A percentile compares a stretch with the other conserved stretches of the same genome.
These are phyloP conservation scores for Colletotrichum sp. DNA, from an alignment of 2,329 filamentous ascomycete genomes.

Conservation along the genomic window DNA sequence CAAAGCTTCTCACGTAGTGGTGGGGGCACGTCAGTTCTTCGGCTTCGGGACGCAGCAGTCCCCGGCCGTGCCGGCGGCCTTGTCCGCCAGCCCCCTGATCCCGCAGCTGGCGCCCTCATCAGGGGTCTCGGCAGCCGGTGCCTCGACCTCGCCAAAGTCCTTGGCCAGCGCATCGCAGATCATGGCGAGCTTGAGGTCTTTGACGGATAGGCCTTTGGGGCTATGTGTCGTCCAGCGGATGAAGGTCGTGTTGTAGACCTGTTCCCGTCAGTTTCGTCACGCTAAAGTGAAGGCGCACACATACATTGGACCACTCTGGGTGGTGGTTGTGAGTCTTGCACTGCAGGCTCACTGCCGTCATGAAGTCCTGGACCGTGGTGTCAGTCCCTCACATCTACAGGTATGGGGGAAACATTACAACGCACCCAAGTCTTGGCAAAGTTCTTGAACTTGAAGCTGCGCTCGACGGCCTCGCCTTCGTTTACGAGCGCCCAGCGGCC, in stretches of 20 bases:
- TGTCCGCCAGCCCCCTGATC: constrained; percentile 50
- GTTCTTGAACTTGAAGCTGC: constrained; percentile 67
- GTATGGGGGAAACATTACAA: constrained; percentile 10
- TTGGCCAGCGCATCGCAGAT: constrained; percentile 65
- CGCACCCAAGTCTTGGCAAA: constrained; percentile 70
- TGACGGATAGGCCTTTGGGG: constrained; percentile 67
- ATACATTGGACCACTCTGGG: constrained; percentile 77
- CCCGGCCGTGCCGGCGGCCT: constrained; percentile 48
- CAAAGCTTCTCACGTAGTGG: neutral
- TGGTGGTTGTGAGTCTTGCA: constrained; percentile 74
- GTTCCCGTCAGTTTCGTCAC: neutral
- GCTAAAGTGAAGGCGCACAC: neutral
- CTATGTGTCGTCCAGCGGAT: constrained; percentile 78
- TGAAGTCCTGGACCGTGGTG: constrained; percentile 65
- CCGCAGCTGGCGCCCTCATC: constrained; percentile 35
- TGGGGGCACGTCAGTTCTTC: constrained; percentile 36
- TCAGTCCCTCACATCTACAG: neutral
- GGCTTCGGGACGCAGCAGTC: constrained; percentile 59
- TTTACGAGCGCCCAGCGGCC: constrained; percentile 56
- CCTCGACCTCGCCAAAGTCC: constrained; percentile 60
- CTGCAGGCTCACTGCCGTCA: constrained; percentile 73
- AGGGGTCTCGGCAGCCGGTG: neutral
- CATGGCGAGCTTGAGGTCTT: constrained; percentile 66
- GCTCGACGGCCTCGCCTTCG: constrained; percentile 60
- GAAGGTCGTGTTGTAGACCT: constrained; percentile 74